Base-by-base conservation (phyloP, 768 basidiomycete species). In the Gloeopeniophorella convolvens region DNA sequence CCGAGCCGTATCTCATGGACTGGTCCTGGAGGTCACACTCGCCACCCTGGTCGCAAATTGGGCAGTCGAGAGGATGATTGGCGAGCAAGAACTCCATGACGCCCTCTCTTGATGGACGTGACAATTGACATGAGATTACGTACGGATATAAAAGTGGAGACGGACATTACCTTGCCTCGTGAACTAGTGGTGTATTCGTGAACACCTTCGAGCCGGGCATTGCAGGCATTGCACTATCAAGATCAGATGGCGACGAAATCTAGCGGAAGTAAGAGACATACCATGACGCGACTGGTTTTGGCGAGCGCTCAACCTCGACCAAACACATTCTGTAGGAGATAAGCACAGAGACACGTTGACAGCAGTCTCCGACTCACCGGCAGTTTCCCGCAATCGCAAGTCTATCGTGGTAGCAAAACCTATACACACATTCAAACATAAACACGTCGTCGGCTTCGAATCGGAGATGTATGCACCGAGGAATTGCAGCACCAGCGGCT, bases 21-120 rank as follows among this genome's bases (percentile, higher is more conserved):
- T 97, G 95, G 70, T 97, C 95, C 72, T 98, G 95, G 7, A 97
- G 78, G 66, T 97, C 94, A 66, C 94, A 99, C 77, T 97, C 94
- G 50, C 96, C 95, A 65, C 94, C 95, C 70, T 98, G 94, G 66
- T 99, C 96, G 62, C 96, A 99, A 56, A 98, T 88, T 18, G 96
- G 96, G 69, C 96, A 99, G 66, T 99, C 96, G 48, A 99, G 77
- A 2, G 96, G 96, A 63, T 99, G 96, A 69, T 99, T 98, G 51
- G 95, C 82, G 53, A 98, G 82, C 32, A 98, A 77, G 70, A 98
- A 96, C 64, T 98, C 96, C 96, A 99, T 98, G 52, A 98, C 95
- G 43, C 96, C 96, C 68, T 96, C 93, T 18, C 93, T 53, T 32
- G 20, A 28, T 89, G 60, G 27, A 42, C 18, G 30, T 13, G 18